Conservation (phyloP, 176 grass and related monocot genomes). For the Olyra latifolia region DNA sequence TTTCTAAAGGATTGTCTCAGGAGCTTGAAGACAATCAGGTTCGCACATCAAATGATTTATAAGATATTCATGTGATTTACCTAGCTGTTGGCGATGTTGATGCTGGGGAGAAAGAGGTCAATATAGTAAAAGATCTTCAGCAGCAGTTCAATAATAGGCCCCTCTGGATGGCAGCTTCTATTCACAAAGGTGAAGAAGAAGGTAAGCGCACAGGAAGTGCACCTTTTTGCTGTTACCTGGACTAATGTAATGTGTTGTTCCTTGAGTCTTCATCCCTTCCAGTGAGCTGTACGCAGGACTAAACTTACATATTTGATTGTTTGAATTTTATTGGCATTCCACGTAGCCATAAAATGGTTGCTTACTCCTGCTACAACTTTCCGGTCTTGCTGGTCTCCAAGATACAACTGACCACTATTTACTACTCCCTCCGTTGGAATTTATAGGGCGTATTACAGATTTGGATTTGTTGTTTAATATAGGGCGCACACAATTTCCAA, state of each 20-base stretch:
- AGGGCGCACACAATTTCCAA: too few species aligned
- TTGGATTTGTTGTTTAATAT: too few species aligned
- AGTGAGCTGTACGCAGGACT: conserved; percentile 1
- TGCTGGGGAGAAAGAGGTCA: conserved; percentile 44
- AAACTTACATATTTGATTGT: neutral
- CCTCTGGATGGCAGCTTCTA: conserved; percentile 79
- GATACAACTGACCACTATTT: neutral
- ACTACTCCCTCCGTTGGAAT: too few species aligned
- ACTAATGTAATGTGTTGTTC: neutral
- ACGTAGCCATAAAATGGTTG: neutral
- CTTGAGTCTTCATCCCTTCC: neutral
- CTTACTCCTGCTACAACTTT: neutral
- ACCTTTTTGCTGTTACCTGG: conserved; percentile 8
- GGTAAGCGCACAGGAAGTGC: conserved; percentile 41
- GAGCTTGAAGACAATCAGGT: conserved; percentile 35
- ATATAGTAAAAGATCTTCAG: conserved; percentile 58
- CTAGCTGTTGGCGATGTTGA: conserved; percentile 69
- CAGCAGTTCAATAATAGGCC: conserved; percentile 59
- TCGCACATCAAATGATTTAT: conserved; percentile 38
- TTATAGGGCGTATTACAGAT: too few species aligned
- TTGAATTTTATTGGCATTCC: neutral
- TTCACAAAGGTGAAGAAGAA: conserved; percentile 89
- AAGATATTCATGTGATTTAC: conserved; percentile 24
- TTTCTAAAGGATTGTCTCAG: conserved; percentile 23
- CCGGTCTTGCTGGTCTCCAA: neutral